A percentile compares a stretch with the other conserved stretches of the same genome.
Conservation (phyloP, 768 basidiomycete species). For the Trametes gibbosa region DNA sequence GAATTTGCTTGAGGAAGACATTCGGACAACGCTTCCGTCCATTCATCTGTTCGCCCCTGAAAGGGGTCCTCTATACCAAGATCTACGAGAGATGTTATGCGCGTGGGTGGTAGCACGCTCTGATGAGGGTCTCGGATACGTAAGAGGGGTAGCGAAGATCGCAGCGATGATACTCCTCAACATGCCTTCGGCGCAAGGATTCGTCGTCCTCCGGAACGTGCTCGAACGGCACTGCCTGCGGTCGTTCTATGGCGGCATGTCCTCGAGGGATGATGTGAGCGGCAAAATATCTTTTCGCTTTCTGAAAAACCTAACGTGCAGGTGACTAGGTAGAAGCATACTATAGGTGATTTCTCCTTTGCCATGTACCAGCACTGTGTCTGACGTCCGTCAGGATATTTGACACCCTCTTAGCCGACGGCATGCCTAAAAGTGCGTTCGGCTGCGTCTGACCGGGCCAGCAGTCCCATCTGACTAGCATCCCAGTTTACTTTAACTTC, state of each 20-base stretch:
- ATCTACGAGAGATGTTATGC: conserved; percentile 78
- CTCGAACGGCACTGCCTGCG: conserved; percentile 82
- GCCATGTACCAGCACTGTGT: too few relatives aligned
- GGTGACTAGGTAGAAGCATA: conserved; percentile 77
- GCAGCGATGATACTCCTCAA: conserved; percentile 87
- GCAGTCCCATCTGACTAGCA: neutral
- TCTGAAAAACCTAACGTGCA: conserved; percentile 17
- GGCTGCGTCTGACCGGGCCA: neutral
- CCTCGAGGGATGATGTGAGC: conserved; percentile 77
- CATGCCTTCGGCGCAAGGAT: conserved; percentile 72
- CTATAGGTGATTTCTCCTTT: conserved; percentile 59
- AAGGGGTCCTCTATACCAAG: conserved; percentile 75
- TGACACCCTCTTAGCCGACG: conserved; percentile 86
- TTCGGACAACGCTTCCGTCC: conserved; percentile 66
- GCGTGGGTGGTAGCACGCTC: conserved; percentile 88
- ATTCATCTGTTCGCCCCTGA: conserved; percentile 78
- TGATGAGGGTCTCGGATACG: conserved; percentile 80
- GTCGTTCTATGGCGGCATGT: conserved; percentile 76
- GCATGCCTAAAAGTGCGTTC: conserved; percentile 85
- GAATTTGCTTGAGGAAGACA: conserved; percentile 69
- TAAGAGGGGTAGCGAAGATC: conserved; percentile 62
- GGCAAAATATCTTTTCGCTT: conserved; percentile 9
- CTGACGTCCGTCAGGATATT: conserved; percentile 63
- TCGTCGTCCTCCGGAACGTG: conserved; percentile 81
- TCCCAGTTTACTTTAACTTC: conserved; percentile 89